Conservation (phyloP, 768 basidiomycete genomes). For the Clitopilus hobsonii region DNA sequence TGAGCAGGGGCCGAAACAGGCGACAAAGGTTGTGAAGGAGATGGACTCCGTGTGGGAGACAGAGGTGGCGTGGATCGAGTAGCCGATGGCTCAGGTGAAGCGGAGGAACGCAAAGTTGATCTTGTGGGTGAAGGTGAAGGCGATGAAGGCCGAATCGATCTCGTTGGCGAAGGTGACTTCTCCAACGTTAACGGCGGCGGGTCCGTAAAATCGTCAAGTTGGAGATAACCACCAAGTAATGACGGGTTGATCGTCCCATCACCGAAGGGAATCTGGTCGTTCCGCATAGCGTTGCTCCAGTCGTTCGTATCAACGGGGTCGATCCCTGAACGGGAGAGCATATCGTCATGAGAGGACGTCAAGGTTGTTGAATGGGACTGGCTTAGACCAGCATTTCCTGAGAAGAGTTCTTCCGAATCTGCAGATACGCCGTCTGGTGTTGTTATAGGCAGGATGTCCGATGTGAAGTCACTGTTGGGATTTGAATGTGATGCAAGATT, state of each 20-base stretch:
- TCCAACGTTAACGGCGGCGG: neutral
- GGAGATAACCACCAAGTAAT: constrained; percentile 7
- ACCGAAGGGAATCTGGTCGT: constrained; percentile 1
- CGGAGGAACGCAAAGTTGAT: neutral
- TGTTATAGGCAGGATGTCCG: too few species aligned
- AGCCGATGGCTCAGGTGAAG: neutral
- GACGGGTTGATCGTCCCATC: constrained; percentile 17
- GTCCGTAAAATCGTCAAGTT: constrained; percentile 1
- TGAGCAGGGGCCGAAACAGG: neutral
- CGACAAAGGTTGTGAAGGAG: neutral
- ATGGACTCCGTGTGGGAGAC: neutral
- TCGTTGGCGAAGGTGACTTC: neutral
- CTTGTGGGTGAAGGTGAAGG: neutral
- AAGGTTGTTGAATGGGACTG: neutral
- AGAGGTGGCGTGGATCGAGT: neutral
- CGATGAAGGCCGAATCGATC: neutral
- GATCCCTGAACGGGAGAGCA: neutral
- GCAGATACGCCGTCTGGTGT: too few species aligned
- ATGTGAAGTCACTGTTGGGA: neutral
- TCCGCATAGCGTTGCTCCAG: neutral
- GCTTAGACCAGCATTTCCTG: neutral
- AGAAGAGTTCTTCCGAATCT: too few species aligned
- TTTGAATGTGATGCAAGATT: neutral
- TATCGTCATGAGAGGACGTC: neutral
- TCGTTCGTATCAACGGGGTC: neutral